Percentiles rank a stretch among this genome's conserved stretches.
These are phyloP conservation scores for Limonomyces culmigenus DNA, from an alignment of 1,284 basidiomycete species.

Conservation along the genomic window DNA sequence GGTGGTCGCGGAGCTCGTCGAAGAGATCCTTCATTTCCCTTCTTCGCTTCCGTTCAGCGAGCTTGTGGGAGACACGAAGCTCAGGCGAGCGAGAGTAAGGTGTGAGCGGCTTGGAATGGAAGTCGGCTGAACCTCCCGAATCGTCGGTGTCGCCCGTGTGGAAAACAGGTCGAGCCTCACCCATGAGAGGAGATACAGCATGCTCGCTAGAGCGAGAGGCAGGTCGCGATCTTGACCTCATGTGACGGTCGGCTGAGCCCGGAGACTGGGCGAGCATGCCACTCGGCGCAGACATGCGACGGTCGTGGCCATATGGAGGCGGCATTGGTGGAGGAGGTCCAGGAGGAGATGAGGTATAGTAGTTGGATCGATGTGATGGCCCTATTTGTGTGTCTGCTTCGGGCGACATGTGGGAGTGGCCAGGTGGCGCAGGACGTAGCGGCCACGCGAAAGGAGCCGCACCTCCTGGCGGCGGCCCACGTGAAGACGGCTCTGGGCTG, in stretches of 20 bases:
- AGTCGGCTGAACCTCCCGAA: background rate
- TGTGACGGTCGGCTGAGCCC: constrained; percentile 31
- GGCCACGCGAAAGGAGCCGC: constrained; percentile 57
- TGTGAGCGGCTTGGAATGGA: constrained; percentile 19
- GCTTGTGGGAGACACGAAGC: constrained; percentile 82
- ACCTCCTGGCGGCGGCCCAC: constrained; percentile 35
- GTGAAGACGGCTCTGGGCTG: constrained; percentile 47
- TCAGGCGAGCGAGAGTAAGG: constrained; percentile 92
- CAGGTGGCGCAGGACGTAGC: constrained; percentile 18
- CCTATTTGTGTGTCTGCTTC: constrained; percentile 23
- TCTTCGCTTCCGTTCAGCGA: constrained; percentile 84
- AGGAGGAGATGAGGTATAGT: no score
- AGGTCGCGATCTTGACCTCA: constrained; percentile 53
- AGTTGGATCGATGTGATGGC: constrained; percentile 23
- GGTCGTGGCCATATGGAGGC: constrained; percentile 38
- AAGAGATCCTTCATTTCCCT: constrained; percentile 98
- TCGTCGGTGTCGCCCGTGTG: background rate
- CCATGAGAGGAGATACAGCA: constrained; percentile 1
- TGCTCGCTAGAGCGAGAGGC: constrained; percentile 35
- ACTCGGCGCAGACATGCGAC: constrained; percentile 52
- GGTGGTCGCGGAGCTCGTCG: constrained; percentile 80
- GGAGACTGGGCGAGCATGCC: constrained; percentile 13
- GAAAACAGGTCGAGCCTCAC: background rate
- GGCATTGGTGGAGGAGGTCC: constrained; percentile 29
- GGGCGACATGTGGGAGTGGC: constrained; percentile 18